Evolutionary conservation across 2,329 filamentous ascomycete species (phyloP), one percentile per base, ranked within the genome.

Genomic region (Diaporthe caulivora): DNA sequence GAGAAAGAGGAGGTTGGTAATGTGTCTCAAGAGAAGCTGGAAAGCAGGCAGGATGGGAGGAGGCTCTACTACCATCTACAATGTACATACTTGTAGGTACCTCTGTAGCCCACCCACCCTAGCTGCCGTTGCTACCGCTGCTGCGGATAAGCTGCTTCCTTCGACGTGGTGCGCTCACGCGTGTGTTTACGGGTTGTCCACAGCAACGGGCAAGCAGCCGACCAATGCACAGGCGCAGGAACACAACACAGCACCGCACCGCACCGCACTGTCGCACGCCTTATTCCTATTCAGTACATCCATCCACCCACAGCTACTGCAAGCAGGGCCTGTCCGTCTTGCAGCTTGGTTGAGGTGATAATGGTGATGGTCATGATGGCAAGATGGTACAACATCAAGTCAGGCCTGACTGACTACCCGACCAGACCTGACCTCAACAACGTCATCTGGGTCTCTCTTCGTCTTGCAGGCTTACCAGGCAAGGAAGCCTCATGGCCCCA

Each of bases 1-100:
- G 55, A 71, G 68, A 71, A 71, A 62, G 55, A n/a, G 55, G 68
- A 71, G 68, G 68, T 71, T 71, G 68, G 68, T 62, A 42, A 42
- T 62, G 62, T 51, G 62, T 65, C 62, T 65, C 62, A 65, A 65
- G 62, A 53, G 44, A 65, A 65, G 62, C 62, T 65, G 21, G 62
- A 44, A 51, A 37, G 62, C 44, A 65, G 44, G 62, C 44, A 65
- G 60, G 44, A 65, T 49, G 58, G 58, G 58, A 64, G 67, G 51
- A 64, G 67, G 51, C 53, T 54, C 51, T 44, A 31, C 37, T 34
- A 34, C 34, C 9, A 9, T 34, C 5, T 5, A 9, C 5, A 34
- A 5, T 34, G 34, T n/a, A n/a, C n/a, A n/a, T n/a, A n/a, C 34
- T 5, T 34, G 34, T 34, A 34, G 34, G 34, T 34, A 34, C 34